Conservation (phyloP, 768 basidiomycete genomes). For the Leccinum boreale region DNA sequence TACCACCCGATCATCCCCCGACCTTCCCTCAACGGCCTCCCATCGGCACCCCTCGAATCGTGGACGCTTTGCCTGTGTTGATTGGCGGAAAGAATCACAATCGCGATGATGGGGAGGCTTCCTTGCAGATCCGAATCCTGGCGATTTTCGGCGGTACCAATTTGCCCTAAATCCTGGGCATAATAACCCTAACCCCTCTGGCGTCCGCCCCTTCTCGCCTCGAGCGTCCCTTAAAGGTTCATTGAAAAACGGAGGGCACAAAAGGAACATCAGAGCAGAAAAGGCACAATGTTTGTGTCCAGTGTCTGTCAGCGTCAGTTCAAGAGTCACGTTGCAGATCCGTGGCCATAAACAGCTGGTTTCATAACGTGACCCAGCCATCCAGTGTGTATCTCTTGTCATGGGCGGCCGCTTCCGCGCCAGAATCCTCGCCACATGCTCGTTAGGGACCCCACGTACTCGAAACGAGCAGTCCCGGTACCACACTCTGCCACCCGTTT, state of each 20-base stretch:
- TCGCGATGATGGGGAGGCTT: slow-evolving; percentile 14
- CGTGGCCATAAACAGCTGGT: neutral
- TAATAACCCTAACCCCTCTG: slow-evolving; percentile 9
- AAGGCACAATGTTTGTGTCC: neutral
- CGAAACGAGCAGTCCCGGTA: slow-evolving; percentile 1
- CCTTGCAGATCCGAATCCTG: slow-evolving; percentile 26
- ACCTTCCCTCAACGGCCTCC: neutral
- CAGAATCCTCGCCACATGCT: slow-evolving; percentile 3
- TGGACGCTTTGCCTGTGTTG: slow-evolving; percentile 7
- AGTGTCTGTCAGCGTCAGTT: slow-evolving; percentile 2
- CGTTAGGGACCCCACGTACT: slow-evolving; percentile 1
- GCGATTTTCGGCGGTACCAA: slow-evolving; percentile 25
- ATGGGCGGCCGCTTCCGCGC: slow-evolving; percentile 18
- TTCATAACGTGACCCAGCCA: slow-evolving; percentile 8
- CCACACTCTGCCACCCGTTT: slow-evolving; percentile 2
- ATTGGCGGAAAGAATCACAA: slow-evolving; percentile 17
- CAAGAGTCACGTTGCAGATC: slow-evolving; percentile 2
- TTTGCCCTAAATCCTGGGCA: slow-evolving; percentile 24
- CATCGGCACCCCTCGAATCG: neutral
- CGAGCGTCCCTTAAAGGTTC: neutral
- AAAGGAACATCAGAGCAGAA: neutral
- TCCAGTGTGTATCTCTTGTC: slow-evolving; percentile 11
- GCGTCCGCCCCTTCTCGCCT: neutral
- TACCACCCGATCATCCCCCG: slow-evolving; percentile 10
- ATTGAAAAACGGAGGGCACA: neutral